Evolutionary conservation across 2,329 filamentous ascomycete species (phyloP).

Genomic region (Penicillium polonicum): DNA sequence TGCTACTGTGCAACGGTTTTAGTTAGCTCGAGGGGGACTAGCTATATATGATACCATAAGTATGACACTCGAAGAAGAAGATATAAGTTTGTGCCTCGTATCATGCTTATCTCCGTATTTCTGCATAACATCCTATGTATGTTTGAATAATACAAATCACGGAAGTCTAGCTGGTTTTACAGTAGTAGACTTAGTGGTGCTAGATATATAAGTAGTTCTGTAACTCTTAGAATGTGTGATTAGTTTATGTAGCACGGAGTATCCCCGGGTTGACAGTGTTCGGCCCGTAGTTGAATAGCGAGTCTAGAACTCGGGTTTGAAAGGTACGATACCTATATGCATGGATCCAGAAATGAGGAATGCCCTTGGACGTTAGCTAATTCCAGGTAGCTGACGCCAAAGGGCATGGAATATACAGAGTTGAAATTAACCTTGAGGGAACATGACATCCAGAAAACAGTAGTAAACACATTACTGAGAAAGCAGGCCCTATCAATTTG

Average conservation of each 20-base stretch:
- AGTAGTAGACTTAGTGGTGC: background rate
- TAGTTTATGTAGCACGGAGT: background rate
- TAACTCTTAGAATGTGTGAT: too few species aligned
- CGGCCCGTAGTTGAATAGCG: background rate
- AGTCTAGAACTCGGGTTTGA: too few species aligned
- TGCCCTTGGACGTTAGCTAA: background rate
- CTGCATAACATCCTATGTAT: background rate
- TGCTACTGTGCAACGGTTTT: background rate
- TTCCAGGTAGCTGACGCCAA: background rate
- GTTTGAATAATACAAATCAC: background rate
- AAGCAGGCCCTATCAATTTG: background rate
- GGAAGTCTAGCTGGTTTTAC: background rate
- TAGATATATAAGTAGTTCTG: background rate
- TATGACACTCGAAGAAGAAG: too few species aligned
- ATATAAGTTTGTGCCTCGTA: background rate
- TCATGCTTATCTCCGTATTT: background rate
- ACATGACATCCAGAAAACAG: background rate
- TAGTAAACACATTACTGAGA: background rate
- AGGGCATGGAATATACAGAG: background rate
- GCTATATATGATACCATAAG: background rate
- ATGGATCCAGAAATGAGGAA: background rate
- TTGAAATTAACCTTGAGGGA: background rate
- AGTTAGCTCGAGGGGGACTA: background rate
- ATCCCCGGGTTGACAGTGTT: background rate
- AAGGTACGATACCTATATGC: too few species aligned